Evolutionary conservation across 2,329 filamentous ascomycete genomes (phyloP), one percentile per base, ranked within the genome.

Genomic region (Pyrenophora seminiperda): DNA sequence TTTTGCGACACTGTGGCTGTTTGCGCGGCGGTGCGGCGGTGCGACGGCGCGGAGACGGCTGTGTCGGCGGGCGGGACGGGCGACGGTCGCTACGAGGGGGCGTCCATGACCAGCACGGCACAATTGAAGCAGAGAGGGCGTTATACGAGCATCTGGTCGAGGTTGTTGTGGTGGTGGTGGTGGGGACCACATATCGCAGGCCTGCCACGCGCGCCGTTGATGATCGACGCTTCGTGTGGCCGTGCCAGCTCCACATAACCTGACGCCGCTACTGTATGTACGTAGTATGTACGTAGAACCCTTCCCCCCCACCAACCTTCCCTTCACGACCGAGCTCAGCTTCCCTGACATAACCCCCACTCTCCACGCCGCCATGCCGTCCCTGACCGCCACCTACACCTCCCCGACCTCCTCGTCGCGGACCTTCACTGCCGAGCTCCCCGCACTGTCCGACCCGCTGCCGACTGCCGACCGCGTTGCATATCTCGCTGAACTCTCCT

Each of bases 401-500:
- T 83, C 82, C 11, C 74, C 80, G 5, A 63, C 73, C 50, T 49
- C 49, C 29, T 22, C 58, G 80, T 20, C 59, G 2, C 50, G 62
- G 14, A 53, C 50, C 52, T 62, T 71, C 54, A 47, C 61, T 32
- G 40, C 53, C 45, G 29, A 53, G 14, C 63, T 71, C 29, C 63
- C 68, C 20, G 18, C 62, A 15, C 47, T 61, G 6, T 32, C 62
- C 15, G 42, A 56, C 17, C 45, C 54, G 1, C 54, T 64, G 29
- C 46, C 75, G 22, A 71, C 77, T 43, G 52, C 75, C 41, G 77
- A 80, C 51, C 88, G 85, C 68, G 81, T 80, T 2, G 71, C 75
- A 7, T 88, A 86, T 70, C 82, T 92, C 20, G 65, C 73, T 32
- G 70, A 77, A 19, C 80, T 92, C 9, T 82, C 86, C 38, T 63